phyloP scores from a whole-genome alignment of 1,284 basidiomycete genomes.

The Melampsora medusae region DNA sequence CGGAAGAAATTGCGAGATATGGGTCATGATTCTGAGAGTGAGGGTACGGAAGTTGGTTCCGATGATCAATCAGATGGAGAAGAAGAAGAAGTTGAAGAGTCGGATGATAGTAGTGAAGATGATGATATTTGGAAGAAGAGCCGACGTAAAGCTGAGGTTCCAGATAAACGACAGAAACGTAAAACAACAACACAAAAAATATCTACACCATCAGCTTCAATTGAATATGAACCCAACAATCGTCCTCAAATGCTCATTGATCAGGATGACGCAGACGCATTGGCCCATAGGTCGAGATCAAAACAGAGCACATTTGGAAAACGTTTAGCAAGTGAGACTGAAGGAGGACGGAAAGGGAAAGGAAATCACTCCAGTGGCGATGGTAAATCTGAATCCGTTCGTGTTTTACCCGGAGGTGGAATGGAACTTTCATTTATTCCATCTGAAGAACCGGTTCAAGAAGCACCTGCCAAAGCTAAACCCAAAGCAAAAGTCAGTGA shows the following conservation, averaged over 20 bases:
- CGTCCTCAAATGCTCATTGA: constrained; percentile 32
- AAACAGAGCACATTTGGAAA: constrained; percentile 18
- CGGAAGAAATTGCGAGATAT: constrained; percentile 12
- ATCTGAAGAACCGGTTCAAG: constrained; percentile 29
- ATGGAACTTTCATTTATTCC: constrained; percentile 59
- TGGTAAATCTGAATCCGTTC: constrained; percentile 46
- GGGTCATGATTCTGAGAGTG: constrained; percentile 9
- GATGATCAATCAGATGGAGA: background rate
- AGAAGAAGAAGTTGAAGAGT: constrained; percentile 6
- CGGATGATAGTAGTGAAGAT: constrained; percentile 43
- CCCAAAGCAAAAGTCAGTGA: constrained; percentile 45
- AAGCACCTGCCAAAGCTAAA: constrained; percentile 38
- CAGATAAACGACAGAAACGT: constrained; percentile 7
- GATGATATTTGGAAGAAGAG: constrained; percentile 39
- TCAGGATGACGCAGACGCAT: constrained; percentile 6
- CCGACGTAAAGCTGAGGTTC: background rate
- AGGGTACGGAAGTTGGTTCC: background rate
- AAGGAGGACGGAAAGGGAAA: background rate
- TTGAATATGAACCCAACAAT: background rate
- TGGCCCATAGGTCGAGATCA: background rate
- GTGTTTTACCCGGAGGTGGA: constrained; percentile 55
- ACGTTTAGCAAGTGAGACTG: constrained; percentile 7
- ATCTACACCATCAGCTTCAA: background rate
- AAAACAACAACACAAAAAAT: background rate
- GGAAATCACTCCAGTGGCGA: background rate